These are phyloP conservation scores for Entomortierella lignicola DNA, from an alignment of 192 early-diverging fungal genomes.

Conservation along the genomic window DNA sequence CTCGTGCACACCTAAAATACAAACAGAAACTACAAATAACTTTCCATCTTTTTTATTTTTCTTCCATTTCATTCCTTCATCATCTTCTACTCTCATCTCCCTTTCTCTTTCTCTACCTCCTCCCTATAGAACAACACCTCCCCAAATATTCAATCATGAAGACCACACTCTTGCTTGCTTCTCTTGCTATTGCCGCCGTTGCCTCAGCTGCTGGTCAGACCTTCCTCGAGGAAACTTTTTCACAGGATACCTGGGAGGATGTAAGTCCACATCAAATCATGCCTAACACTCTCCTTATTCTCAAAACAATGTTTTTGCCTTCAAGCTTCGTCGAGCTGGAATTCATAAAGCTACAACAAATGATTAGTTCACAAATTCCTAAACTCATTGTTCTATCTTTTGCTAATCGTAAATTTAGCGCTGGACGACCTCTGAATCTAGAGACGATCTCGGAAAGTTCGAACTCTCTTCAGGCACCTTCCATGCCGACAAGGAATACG, in stretches of 20 bases:
- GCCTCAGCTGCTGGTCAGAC: constrained; percentile 51
- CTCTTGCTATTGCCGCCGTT: constrained; percentile 53
- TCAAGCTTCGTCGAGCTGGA: no score
- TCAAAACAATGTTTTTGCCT: no score
- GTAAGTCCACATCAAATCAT: constrained; percentile 43
- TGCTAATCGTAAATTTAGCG: constrained; percentile 52
- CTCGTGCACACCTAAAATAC: not conserved
- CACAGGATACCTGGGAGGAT: constrained; percentile 66
- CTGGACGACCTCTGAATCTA: constrained; percentile 77
- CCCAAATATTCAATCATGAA: constrained; percentile 30
- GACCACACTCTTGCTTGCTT: constrained; percentile 47
- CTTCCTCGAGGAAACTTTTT: constrained; percentile 92
- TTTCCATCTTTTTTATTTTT: not conserved
- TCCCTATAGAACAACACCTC: not conserved
- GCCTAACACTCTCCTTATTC: not conserved
- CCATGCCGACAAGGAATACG: constrained; percentile 74
- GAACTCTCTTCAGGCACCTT: constrained; percentile 80
- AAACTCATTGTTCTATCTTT: not conserved
- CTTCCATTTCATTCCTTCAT: not conserved
- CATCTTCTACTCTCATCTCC: constrained; percentile 1
- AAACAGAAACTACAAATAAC: not conserved
- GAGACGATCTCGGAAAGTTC: constrained; percentile 80
- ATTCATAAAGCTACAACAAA: no score
- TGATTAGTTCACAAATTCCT: no score
- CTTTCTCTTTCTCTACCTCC: constrained; percentile 1